Evolutionary conservation across 108 stramenopile genomes (phyloP).

Genomic region (Aureococcus anophagefferens): DNA sequence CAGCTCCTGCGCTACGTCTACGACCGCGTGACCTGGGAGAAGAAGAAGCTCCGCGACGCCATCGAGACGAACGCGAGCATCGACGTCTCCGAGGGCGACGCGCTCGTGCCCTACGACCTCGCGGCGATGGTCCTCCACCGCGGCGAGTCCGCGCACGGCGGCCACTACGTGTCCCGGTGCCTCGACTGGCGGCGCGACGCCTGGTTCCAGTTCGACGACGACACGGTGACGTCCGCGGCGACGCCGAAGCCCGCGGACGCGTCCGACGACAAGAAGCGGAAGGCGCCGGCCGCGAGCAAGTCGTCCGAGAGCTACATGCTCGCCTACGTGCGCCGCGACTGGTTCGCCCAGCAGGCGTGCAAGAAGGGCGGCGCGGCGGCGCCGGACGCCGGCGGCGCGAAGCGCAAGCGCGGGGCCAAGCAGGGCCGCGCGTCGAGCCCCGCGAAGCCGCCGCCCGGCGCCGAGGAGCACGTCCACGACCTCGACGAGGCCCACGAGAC

Average conservation of each 20-base stretch:
- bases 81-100: neutral
- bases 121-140: neutral
- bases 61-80: neutral
- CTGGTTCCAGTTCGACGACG: conserved; percentile 1
- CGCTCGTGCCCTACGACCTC: neutral
- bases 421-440: too few species aligned
- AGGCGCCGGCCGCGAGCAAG: too few species aligned
- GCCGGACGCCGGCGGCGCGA: too few species aligned
- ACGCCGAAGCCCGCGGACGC: neutral
- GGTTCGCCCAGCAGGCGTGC: neutral
- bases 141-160: neutral
- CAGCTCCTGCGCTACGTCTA: conserved; percentile 32
- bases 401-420: too few species aligned
- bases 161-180: neutral
- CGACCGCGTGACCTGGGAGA: conserved; percentile 7
- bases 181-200: neutral
- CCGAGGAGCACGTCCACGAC: too few species aligned
- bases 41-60: conserved; percentile 24
- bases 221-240: neutral
- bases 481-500: too few species aligned
- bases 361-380: too few species aligned
- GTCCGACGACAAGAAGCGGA: too few species aligned
- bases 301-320: neutral
- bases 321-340: neutral
- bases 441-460: too few species aligned